Conservation (phyloP, 805 yeast genomes). For the Starmerella potacharoeniae region DNA sequence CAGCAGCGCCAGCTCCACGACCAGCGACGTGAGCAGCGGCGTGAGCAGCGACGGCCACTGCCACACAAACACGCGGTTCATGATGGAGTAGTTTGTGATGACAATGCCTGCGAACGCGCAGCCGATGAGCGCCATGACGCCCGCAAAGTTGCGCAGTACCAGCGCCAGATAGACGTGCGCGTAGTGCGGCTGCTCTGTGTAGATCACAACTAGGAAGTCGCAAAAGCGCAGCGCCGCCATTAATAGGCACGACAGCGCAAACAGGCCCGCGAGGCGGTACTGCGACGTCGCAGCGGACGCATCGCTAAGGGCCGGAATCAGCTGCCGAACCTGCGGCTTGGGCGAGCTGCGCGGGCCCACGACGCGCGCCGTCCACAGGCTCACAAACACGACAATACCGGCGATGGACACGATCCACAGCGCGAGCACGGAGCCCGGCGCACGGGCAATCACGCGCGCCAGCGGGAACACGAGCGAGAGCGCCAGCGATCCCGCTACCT, state of each 20-base stretch:
- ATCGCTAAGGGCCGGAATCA: background rate
- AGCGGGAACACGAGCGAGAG: conserved; percentile 4
- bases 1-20: background rate
- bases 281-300: background rate
- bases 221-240: conserved; percentile 7
- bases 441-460: conserved; percentile 3
- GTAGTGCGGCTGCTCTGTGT: conserved; percentile 1
- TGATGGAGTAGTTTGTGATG: conserved; percentile 14
- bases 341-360: conserved; percentile 8
- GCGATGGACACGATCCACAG: conserved; percentile 9
- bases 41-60: conserved; percentile 20
- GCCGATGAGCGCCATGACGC: conserved; percentile 19
- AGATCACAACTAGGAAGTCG: conserved; percentile 5
- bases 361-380: conserved; percentile 8
- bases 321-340: conserved; percentile 6
- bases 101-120: conserved; percentile 19
- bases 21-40: conserved; percentile 1
- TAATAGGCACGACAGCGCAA: background rate
- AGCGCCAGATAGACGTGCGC: conserved; percentile 14
- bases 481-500: conserved; percentile 3
- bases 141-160: conserved; percentile 17
- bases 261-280: background rate
- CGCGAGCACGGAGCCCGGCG: conserved; percentile 8
- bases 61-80: conserved; percentile 18
- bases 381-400: background rate